These are phyloP conservation scores for Aspergillus terreus DNA, from an alignment of 2,329 filamentous ascomycete species.

Conservation along the genomic window DNA sequence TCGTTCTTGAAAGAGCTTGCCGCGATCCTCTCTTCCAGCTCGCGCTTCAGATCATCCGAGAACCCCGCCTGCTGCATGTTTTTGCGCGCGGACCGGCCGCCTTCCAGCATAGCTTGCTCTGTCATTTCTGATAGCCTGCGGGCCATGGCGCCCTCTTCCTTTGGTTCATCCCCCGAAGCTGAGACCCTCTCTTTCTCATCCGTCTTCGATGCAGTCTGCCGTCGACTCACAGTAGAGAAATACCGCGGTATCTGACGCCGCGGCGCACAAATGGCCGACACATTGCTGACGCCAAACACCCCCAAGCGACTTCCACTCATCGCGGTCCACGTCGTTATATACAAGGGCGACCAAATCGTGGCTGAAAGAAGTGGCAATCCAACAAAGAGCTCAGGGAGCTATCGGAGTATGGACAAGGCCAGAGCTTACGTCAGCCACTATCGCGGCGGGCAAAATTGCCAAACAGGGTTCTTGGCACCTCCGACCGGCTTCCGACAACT, in stretches of 20 bases:
- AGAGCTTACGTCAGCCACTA: constrained; percentile 27
- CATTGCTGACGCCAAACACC: constrained; percentile 12
- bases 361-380: background rate
- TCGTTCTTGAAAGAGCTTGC: constrained; percentile 53
- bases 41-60: constrained; percentile 56
- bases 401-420: background rate
- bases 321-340: background rate
- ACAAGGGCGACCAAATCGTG: too few relatives aligned
- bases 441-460: constrained; percentile 25
- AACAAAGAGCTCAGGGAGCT: background rate
- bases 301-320: constrained; percentile 22
- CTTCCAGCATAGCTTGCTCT: constrained; percentile 54
- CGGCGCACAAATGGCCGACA: constrained; percentile 11
- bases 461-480: constrained; percentile 13
- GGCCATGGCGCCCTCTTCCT: constrained; percentile 55
- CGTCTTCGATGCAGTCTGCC: constrained; percentile 20
- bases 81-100: constrained; percentile 52
- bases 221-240: constrained; percentile 21
- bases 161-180: constrained; percentile 16
- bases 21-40: constrained; percentile 58
- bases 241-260: constrained; percentile 10
- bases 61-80: constrained; percentile 61
- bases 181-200: constrained; percentile 12
- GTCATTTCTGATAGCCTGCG: constrained; percentile 57
- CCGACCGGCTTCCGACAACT: constrained; percentile 11